Evolutionary conservation across 305 asterid species (phyloP), one percentile per base, ranked within the genome.

Genomic region (Solanum aculeatissimum): DNA sequence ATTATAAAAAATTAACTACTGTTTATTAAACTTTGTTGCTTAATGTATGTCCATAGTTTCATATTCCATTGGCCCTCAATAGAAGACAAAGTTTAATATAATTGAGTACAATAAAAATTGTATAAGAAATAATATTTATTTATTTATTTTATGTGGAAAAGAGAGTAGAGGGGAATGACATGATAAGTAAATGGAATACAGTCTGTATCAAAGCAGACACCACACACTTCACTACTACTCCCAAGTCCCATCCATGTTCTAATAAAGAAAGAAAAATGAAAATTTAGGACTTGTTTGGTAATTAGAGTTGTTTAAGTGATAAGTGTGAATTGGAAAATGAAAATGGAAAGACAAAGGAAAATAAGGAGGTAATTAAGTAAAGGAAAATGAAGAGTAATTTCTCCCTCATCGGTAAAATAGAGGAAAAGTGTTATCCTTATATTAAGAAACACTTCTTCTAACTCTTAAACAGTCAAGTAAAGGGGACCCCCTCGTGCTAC

Each of bases 131-230:
- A 40, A 1, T 70, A 21, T 58, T 1, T 63, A 18, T 27, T 45
- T 16, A 9, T 9, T 27, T 66, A 3, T 77, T 53, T 7, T 40
- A 62, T 62, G 84, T 60, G 74, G 57, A 60, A 60, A 81, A 81
- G 74, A 43, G 18, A 43, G 69, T 27, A 18, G 68, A 80, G 35
- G 51, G 47, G 21, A 14, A 57, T 62, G 62, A 42, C 23, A 65
- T 62, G 77, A 81, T 65, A 45, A 6, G 51, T 65, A 63, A 83
- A 83, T 83, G 85, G 85, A 66, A 66, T 83, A 83, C 85, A 83
- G 80, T 83, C 85, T 83, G 85, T 83, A 65, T 47, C 66, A 47
- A 66, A 29, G 80, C 49, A 82, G 35, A 43, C 49, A 40, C 21
- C 19, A 29, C 65, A 45, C 40, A 60, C 72, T 58, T 25, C 19